Conservation (phyloP, 1,284 basidiomycete genomes). For the Cerrena zonata region DNA sequence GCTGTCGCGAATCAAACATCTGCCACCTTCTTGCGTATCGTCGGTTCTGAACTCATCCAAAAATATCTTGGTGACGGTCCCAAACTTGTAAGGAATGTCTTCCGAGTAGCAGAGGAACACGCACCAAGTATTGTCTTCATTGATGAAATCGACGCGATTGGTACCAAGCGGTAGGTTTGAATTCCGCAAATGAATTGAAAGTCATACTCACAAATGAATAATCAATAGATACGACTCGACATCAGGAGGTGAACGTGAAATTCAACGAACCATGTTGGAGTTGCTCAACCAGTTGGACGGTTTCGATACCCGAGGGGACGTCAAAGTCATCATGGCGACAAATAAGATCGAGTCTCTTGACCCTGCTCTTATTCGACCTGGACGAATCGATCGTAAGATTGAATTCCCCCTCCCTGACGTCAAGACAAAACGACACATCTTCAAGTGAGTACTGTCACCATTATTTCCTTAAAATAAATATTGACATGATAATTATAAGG, state of each 20-base stretch:
- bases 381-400: slow-evolving; percentile 98
- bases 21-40: slow-evolving; percentile 95
- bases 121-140: slow-evolving; percentile 99
- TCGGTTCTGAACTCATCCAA: slow-evolving; percentile 97
- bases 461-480: not conserved
- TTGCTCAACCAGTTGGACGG: slow-evolving; percentile 97
- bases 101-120: slow-evolving; percentile 95
- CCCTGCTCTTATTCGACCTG: slow-evolving; percentile 94
- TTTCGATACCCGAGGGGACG: slow-evolving; percentile 97
- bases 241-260: slow-evolving; percentile 96
- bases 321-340: slow-evolving; percentile 94
- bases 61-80: slow-evolving; percentile 99
- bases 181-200: not conserved
- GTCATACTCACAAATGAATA: not conserved
- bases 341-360: slow-evolving; percentile 94
- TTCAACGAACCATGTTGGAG: slow-evolving; percentile 98
- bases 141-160: slow-evolving; percentile 97
- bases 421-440: slow-evolving; percentile 97
- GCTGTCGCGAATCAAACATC: slow-evolving; percentile 99
- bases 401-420: slow-evolving; percentile 92
- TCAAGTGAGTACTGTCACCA: slow-evolving; percentile 53
- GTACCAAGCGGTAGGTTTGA: slow-evolving; percentile 81
- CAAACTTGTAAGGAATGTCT: slow-evolving; percentile 94
- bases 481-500: slow-evolving; percentile 33
- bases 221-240: slow-evolving; percentile 84